These are phyloP conservation scores for Luffa acutangula DNA, from an alignment of 306 rosid species.

Conservation along the genomic window DNA sequence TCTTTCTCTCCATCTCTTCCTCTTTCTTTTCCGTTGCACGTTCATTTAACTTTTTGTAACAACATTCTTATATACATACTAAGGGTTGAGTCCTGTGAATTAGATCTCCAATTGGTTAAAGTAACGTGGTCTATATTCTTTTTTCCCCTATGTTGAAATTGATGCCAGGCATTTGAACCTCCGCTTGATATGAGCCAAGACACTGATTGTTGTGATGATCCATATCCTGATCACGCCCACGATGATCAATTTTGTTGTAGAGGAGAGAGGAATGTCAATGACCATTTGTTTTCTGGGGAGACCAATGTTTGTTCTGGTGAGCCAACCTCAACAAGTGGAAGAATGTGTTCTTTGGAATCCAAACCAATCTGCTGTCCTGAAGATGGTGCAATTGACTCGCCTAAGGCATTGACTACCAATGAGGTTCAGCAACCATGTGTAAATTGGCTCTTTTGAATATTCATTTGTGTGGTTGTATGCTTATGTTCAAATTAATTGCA, in stretches of 20 bases:
- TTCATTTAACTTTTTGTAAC: background rate
- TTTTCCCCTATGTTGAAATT: background rate
- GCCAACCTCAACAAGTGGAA: slow-evolving; percentile 33
- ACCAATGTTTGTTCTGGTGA: slow-evolving; percentile 31
- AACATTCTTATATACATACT: background rate
- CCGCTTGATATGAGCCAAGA: slow-evolving; percentile 85
- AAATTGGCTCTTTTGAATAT: background rate
- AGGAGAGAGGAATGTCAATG: slow-evolving; percentile 29
- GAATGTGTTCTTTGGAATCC: slow-evolving; percentile 26
- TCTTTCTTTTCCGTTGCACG: background rate
- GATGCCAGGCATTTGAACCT: slow-evolving; percentile 79
- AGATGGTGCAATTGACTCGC: slow-evolving; percentile 27
- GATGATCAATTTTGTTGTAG: slow-evolving; percentile 27
- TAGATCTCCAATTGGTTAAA: slow-evolving; percentile 9
- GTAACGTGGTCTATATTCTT: slow-evolving; percentile 2
- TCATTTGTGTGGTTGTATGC: background rate
- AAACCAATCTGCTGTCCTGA: slow-evolving; percentile 35
- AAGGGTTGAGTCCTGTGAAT: slow-evolving; percentile 11
- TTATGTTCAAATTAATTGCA: background rate
- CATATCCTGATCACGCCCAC: slow-evolving; percentile 21
- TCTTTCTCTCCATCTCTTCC: background rate
- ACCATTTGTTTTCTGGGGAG: slow-evolving; percentile 27
- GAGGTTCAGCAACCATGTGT: slow-evolving; percentile 40
- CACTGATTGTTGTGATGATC: slow-evolving; percentile 34
- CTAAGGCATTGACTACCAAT: slow-evolving; percentile 12